These are phyloP conservation scores for Diddensiella transvaalensis DNA, from an alignment of 805 yeast species.

Conservation along the genomic window DNA sequence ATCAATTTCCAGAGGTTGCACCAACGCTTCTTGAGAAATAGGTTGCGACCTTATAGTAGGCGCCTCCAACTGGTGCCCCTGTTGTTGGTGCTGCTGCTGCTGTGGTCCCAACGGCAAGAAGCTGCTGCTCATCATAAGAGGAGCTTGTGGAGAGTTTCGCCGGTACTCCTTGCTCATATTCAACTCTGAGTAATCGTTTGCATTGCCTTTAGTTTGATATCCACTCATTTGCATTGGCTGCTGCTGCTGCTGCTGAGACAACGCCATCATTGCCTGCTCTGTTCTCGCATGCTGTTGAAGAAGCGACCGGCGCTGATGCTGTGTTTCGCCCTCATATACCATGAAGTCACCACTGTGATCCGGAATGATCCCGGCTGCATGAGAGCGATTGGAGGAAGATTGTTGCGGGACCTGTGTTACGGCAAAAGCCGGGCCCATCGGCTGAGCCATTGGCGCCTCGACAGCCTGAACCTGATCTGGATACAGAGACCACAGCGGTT, in stretches of 20 bases:
- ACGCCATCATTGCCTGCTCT: conserved; percentile 13
- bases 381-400: not conserved
- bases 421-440: not conserved
- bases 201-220: not conserved
- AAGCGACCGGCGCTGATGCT: conserved; percentile 16
- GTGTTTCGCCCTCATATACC: conserved; percentile 18
- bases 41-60: not conserved
- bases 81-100: conserved; percentile 19
- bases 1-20: conserved; percentile 10
- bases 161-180: not conserved
- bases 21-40: conserved; percentile 1
- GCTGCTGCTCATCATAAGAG: not conserved
- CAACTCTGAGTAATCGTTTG: not conserved
- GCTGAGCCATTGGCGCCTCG: not conserved
- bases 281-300: conserved; percentile 11
- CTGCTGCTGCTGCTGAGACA: conserved; percentile 18
- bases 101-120: conserved; percentile 9
- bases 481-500: conserved; percentile 22
- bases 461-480: conserved; percentile 5
- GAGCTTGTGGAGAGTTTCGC: conserved; percentile 8
- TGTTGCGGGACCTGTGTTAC: conserved; percentile 3
- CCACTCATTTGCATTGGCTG: not conserved
- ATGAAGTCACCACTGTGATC: conserved; percentile 8
- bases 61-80: conserved; percentile 10
- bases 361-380: not conserved